These are phyloP conservation scores for Boletus sp. DNA, from an alignment of 768 basidiomycete genomes.

Conservation along the genomic window DNA sequence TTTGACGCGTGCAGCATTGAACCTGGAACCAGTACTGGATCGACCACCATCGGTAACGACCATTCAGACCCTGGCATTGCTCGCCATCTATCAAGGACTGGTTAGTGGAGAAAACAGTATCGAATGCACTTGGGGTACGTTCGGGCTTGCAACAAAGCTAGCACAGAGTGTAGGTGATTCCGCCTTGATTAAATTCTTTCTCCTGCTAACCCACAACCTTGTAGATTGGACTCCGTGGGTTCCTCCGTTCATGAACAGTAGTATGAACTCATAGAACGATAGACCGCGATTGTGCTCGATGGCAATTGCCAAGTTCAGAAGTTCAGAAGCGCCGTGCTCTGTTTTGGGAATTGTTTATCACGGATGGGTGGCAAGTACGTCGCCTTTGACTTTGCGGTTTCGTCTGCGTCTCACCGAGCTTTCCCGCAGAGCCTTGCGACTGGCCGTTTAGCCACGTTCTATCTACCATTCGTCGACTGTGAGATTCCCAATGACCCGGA, in stretches of 20 bases:
- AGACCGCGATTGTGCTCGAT: conserved; percentile 75
- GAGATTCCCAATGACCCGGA: conserved; percentile 64
- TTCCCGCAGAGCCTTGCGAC: conserved; percentile 59
- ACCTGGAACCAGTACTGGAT: conserved; percentile 66
- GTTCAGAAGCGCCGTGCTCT: conserved; percentile 69
- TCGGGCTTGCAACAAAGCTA: conserved; percentile 63
- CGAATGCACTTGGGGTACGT: conserved; percentile 64
- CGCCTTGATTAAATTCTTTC: not conserved
- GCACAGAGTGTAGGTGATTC: conserved; percentile 60
- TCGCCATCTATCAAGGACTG: conserved; percentile 72
- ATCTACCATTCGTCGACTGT: conserved; percentile 70
- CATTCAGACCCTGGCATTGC: conserved; percentile 61
- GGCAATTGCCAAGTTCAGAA: conserved; percentile 58
- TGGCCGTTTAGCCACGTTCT: conserved; percentile 66
- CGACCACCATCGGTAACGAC: conserved; percentile 70
- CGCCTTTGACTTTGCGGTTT: not conserved
- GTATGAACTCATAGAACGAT: conserved; percentile 14
- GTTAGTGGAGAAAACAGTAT: conserved; percentile 68
- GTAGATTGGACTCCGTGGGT: conserved; percentile 69
- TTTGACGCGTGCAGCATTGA: conserved; percentile 63
- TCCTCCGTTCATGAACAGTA: not conserved
- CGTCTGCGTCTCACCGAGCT: not conserved
- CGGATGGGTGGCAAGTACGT: conserved; percentile 71
- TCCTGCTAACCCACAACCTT: conserved; percentile 2
- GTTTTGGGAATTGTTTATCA: conserved; percentile 75